Evolutionary conservation across 176 grass and related monocot species (phyloP).

Genomic region (Oryza nivara): DNA sequence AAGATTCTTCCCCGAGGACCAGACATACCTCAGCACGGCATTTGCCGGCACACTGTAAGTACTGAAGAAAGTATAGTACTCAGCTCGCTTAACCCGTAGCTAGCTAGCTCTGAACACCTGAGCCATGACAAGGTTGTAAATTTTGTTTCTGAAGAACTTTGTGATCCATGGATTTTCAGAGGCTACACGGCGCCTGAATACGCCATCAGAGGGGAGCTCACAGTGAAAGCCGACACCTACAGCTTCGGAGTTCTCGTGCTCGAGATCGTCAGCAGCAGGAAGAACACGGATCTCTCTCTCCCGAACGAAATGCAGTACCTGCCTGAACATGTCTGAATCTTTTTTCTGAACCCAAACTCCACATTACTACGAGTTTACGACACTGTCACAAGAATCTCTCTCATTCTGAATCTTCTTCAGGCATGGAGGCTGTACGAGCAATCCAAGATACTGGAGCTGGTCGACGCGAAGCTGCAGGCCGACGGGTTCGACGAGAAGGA

Average conservation of each 20-base stretch:
- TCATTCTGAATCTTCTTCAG: constrained; percentile 22
- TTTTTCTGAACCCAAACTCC: neutral
- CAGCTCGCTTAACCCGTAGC: neutral
- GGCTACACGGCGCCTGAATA: constrained; percentile 82
- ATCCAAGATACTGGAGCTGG: constrained; percentile 52
- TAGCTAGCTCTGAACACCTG: too few species aligned
- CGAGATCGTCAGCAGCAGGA: constrained; percentile 67
- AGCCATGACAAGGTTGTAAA: neutral
- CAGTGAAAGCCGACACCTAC: constrained; percentile 73
- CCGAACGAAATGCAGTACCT: constrained; percentile 59
- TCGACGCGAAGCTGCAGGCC: constrained; percentile 35
- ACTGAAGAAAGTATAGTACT: neutral
- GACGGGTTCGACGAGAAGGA: constrained; percentile 40
- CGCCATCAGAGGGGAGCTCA: constrained; percentile 66
- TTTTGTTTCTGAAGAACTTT: neutral
- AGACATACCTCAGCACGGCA: constrained; percentile 64
- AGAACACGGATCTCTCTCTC: constrained; percentile 59
- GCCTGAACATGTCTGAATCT: constrained; percentile 42
- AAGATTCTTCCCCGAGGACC: constrained; percentile 72
- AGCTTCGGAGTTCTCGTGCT: constrained; percentile 76
- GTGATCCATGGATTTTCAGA: constrained; percentile 5
- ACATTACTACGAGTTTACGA: too few species aligned
- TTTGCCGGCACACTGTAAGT: constrained; percentile 67
- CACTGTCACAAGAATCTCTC: neutral
- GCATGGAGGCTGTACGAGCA: constrained; percentile 57